Conservation (phyloP, 2,329 filamentous ascomycete genomes). For the Claviceps africana region DNA sequence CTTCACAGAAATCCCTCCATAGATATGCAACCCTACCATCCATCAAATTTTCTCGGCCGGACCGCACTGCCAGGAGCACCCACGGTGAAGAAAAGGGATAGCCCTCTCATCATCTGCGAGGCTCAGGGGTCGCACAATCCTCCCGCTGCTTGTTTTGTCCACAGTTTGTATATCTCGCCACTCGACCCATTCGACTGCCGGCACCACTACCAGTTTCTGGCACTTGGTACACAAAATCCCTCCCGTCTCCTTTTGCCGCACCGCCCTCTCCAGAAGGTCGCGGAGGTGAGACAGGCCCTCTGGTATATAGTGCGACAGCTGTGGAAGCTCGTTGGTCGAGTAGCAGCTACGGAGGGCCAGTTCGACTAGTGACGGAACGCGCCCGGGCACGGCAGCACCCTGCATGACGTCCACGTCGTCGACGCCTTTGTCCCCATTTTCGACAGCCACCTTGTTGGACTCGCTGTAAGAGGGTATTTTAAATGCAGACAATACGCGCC, state of each 20-base stretch:
- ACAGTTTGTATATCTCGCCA: conserved; percentile 34
- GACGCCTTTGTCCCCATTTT: conserved; percentile 3
- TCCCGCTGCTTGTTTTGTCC: conserved; percentile 3
- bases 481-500: conserved; percentile 17
- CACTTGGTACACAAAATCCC: conserved; percentile 40
- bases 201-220: conserved; percentile 31
- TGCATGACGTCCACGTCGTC: neutral
- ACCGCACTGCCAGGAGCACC: conserved; percentile 36
- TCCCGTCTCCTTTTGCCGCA: conserved; percentile 30
- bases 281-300: conserved; percentile 26
- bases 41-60: conserved; percentile 13
- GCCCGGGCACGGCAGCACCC: conserved; percentile 11
- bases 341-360: conserved; percentile 33
- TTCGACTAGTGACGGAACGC: conserved; percentile 38
- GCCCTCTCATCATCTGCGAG: conserved; percentile 20
- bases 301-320: conserved; percentile 29
- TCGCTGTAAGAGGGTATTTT: conserved; percentile 12
- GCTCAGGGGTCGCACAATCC: conserved; percentile 14
- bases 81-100: conserved; percentile 33
- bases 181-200: conserved; percentile 46
- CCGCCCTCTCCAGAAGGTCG: conserved; percentile 25
- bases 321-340: conserved; percentile 25
- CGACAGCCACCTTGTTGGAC: conserved; percentile 12
- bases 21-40: neutral
- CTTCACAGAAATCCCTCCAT: neutral